These are phyloP conservation scores for Naematelia aurantialba DNA, from an alignment of 768 basidiomycete species.

Conservation along the genomic window DNA sequence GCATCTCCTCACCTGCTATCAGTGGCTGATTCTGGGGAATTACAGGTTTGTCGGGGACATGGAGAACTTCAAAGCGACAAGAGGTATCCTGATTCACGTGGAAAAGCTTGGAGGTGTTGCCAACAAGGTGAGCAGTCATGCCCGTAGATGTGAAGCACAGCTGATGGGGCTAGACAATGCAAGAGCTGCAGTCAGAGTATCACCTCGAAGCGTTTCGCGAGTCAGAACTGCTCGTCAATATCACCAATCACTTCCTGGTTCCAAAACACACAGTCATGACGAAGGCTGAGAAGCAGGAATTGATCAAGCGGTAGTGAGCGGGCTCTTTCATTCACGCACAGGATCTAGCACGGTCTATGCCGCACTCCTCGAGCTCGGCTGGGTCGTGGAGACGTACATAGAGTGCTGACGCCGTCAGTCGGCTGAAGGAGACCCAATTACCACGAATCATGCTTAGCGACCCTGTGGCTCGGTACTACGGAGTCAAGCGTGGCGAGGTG, in stretches of 20 bases:
- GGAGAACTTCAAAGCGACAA: conserved; percentile 82
- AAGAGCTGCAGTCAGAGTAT: conserved; percentile 80
- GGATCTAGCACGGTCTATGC: background rate
- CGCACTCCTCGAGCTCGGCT: background rate
- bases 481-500: conserved; percentile 88
- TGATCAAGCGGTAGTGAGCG: conserved; percentile 90
- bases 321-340: background rate
- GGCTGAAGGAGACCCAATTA: conserved; percentile 93
- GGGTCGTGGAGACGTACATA: background rate
- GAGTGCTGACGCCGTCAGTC: conserved; percentile 56
- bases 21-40: background rate
- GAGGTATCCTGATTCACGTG: conserved; percentile 92
- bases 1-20: background rate
- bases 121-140: conserved; percentile 64
- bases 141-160: background rate
- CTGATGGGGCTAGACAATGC: conserved; percentile 65
- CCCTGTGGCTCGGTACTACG: conserved; percentile 98
- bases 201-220: conserved; percentile 94
- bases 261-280: conserved; percentile 86
- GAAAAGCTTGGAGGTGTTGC: conserved; percentile 96
- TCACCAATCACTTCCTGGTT: conserved; percentile 91
- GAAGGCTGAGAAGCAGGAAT: conserved; percentile 74
- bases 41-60: conserved; percentile 78
- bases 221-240: conserved; percentile 93
- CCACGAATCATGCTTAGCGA: conserved; percentile 94